Evolutionary conservation across 179 eudicot species (phyloP), one percentile per base, ranked within the genome.

Genomic region (Silene coronaria): DNA sequence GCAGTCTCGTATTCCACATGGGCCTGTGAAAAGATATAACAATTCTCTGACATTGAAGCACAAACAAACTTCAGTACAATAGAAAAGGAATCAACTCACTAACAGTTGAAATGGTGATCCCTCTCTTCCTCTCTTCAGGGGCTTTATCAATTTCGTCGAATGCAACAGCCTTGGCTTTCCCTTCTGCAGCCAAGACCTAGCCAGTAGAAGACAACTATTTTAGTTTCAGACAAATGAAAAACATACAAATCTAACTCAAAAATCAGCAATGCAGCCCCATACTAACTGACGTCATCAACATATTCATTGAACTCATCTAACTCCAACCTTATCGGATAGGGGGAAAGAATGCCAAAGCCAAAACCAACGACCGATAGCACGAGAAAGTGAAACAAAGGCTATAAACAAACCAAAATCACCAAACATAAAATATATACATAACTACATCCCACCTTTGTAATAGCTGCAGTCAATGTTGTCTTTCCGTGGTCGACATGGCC

Each of bases 401-500:
- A 12, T 59, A 64, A 12, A 45, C 27, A 51, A 1, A 24, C 6
- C 12, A 59, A 64, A 67, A 66, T 13, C 51, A 72, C 21, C 14
- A 12, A 71, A 19, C 28, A 24, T 12, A 14, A 36, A 38, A 9
- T 16, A 51, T 51, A 70, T 51, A 24, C 57, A 72, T 45, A 72
- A 57, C 28, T 51, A 51, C 46, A 38, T 7, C 36, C 63, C 67
- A 96, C 99, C 97, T 82, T 96, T 13, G 97, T 96, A 75, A 96
- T 96, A 63, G 97, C 97, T 4, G 99, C 99, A 74, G 99, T 96
- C 81, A 96, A 85, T 24, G 99, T 96, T 65, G 99, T 93, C 87
- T 96, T 96, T 30, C 99, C 99, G 73, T 96, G 97, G 86, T 93
- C 99, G 78, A 93, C 97, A 70, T 96, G 99, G 42, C 99, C 97